These are phyloP conservation scores for Ganoderma lingzhi DNA, from an alignment of 1,284 basidiomycete genomes.

Conservation along the genomic window DNA sequence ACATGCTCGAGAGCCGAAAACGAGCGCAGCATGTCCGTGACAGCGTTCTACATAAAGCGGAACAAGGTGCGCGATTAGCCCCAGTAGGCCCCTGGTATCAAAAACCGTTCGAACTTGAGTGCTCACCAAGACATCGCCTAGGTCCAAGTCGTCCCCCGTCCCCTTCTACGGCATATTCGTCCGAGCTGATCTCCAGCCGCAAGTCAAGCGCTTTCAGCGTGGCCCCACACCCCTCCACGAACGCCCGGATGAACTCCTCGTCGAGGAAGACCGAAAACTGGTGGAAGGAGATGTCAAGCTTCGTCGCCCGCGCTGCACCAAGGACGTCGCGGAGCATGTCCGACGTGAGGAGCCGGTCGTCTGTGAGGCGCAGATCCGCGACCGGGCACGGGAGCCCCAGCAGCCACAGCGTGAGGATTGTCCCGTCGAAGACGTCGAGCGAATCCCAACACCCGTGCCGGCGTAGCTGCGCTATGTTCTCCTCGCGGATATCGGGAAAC, in stretches of 20 bases:
- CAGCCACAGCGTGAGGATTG: not conserved
- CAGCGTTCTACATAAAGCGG: not conserved
- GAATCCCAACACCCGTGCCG: not conserved
- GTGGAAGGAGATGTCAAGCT: not conserved
- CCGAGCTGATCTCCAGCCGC: not conserved
- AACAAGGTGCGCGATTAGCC: not conserved
- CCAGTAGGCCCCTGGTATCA: not conserved
- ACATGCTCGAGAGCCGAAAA: not conserved
- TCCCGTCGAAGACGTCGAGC: not conserved
- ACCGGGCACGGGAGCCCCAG: not conserved
- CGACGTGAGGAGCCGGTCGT: not conserved
- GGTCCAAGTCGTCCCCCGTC: not conserved
- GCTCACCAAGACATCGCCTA: not conserved
- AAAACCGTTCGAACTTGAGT: not conserved
- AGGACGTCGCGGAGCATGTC: not conserved
- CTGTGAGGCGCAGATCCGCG: not conserved
- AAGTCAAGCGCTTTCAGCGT: not conserved
- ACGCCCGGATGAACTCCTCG: not conserved
- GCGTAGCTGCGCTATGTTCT: not conserved
- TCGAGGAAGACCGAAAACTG: not conserved
- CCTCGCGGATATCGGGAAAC: not conserved
- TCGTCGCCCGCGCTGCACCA: not conserved
- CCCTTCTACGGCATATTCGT: not conserved
- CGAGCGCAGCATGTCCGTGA: not conserved
- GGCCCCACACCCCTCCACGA: not conserved